Conservation (phyloP, 345 rosid species). For the Balakata baccata region DNA sequence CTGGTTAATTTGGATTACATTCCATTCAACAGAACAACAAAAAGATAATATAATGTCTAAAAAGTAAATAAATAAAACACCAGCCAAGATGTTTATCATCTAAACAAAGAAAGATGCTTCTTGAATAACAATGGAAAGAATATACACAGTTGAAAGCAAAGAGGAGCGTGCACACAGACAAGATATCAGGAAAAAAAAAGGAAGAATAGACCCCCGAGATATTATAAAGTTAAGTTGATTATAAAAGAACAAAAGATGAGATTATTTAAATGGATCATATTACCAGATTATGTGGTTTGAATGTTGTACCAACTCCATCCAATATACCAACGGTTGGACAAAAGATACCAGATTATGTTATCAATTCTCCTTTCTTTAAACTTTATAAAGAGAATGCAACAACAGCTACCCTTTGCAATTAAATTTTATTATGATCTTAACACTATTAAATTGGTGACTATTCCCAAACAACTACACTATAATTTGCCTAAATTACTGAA, state of each 20-base stretch:
- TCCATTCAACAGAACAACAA: neutral
- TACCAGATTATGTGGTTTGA: neutral
- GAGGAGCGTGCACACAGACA: neutral
- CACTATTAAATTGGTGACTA: too few species aligned
- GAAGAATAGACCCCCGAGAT: neutral
- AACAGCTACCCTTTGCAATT: neutral
- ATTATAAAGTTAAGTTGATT: neutral
- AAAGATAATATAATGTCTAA: neutral
- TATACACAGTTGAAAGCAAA: neutral
- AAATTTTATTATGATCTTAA: neutral
- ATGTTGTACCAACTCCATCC: neutral
- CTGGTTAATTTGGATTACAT: neutral
- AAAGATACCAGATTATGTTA: too few species aligned
- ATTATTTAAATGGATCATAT: neutral
- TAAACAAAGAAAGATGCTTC: neutral
- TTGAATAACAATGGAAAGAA: neutral
- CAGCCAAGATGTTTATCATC: neutral
- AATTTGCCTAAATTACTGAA: too few species aligned
- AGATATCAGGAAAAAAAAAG: neutral
- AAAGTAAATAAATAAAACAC: too few species aligned
- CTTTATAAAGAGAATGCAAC: neutral
- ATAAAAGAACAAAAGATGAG: neutral
- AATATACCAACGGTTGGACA: too few species aligned
- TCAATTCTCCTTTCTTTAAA: neutral
- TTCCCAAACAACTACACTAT: too few species aligned